These are phyloP conservation scores for Paraphaeosphaeria sporulosa DNA, from an alignment of 2,329 filamentous ascomycete genomes.

Conservation along the genomic window DNA sequence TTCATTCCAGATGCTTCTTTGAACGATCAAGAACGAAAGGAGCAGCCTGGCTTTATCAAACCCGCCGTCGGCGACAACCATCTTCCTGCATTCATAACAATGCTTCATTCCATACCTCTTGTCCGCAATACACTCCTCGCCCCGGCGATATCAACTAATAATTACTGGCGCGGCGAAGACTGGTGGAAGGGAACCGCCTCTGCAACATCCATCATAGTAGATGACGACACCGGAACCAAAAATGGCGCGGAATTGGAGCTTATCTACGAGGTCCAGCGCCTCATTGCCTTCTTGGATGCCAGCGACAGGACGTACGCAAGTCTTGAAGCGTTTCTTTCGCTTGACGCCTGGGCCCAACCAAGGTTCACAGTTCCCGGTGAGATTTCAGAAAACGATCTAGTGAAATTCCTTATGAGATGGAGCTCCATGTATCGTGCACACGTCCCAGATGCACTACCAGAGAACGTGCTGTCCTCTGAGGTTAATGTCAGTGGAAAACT, in stretches of 20 bases:
- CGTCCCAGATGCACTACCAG: constrained; percentile 50
- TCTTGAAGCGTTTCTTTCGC: constrained; percentile 57
- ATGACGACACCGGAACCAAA: constrained; percentile 43
- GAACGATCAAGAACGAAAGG: constrained; percentile 55
- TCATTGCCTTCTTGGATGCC: constrained; percentile 67
- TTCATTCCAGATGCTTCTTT: constrained; percentile 61
- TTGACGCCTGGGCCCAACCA: constrained; percentile 47
- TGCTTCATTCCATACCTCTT: constrained; percentile 67
- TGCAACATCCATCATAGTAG: constrained; percentile 59
- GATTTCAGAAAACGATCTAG: constrained; percentile 43
- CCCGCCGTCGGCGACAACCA: constrained; percentile 61
- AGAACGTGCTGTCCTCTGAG: constrained; percentile 54
- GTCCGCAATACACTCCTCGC: constrained; percentile 65
- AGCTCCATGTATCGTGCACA: constrained; percentile 54
- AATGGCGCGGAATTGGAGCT: constrained; percentile 50
- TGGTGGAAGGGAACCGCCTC: constrained; percentile 70
- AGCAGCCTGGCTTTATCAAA: constrained; percentile 65
- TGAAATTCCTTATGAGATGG: constrained; percentile 61
- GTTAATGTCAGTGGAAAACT: constrained; percentile 41
- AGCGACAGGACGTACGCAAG: constrained; percentile 67
- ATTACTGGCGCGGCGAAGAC: constrained; percentile 64
- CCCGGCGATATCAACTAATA: constrained; percentile 52
- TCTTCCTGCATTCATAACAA: constrained; percentile 66
- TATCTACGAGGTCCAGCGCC: constrained; percentile 65
- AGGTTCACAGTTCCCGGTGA: constrained; percentile 22